Conservation (phyloP, 2,329 filamentous ascomycete genomes). For the Shiraia sp. region DNA sequence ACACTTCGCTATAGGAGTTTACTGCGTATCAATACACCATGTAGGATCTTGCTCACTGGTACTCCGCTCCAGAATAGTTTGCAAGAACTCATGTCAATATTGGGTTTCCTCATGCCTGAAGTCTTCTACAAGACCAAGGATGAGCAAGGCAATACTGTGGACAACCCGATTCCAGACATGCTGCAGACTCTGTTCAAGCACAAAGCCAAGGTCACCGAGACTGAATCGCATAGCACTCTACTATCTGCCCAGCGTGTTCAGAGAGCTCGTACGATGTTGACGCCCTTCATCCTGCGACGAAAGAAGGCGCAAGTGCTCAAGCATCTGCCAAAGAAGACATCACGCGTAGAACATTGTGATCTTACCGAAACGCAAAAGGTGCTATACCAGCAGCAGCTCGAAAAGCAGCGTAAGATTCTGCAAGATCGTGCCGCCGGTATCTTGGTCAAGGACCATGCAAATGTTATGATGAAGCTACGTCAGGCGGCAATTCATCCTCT, state of each 20-base stretch:
- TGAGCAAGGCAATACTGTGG: constrained; percentile 1
- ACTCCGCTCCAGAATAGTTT: constrained; percentile 95
- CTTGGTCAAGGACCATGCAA: constrained; percentile 58
- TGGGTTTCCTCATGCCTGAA: constrained; percentile 90
- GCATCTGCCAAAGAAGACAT: constrained; percentile 79
- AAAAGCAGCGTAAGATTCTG: constrained; percentile 62
- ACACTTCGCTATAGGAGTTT: constrained; percentile 82
- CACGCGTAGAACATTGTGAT: constrained; percentile 77
- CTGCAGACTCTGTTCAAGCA: constrained; percentile 89
- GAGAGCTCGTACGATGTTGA: constrained; percentile 86
- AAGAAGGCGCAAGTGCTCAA: constrained; percentile 89
- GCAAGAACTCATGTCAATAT: constrained; percentile 83
- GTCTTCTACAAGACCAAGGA: constrained; percentile 73
- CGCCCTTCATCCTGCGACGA: constrained; percentile 90
- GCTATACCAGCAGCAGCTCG: constrained; percentile 74
- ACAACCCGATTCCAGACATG: constrained; percentile 61
- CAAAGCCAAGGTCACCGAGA: constrained; percentile 81
- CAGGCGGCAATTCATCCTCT: constrained; percentile 92
- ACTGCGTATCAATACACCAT: constrained; percentile 75
- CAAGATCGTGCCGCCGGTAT: constrained; percentile 62
- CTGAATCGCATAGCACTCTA: constrained; percentile 72
- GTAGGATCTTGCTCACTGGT: constrained; percentile 84
- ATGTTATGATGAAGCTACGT: constrained; percentile 80
- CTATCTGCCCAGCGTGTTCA: constrained; percentile 85
- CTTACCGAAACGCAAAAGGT: constrained; percentile 72